Conservation (phyloP, 306 rosid species). For the Astragalus glycyphyllos region DNA sequence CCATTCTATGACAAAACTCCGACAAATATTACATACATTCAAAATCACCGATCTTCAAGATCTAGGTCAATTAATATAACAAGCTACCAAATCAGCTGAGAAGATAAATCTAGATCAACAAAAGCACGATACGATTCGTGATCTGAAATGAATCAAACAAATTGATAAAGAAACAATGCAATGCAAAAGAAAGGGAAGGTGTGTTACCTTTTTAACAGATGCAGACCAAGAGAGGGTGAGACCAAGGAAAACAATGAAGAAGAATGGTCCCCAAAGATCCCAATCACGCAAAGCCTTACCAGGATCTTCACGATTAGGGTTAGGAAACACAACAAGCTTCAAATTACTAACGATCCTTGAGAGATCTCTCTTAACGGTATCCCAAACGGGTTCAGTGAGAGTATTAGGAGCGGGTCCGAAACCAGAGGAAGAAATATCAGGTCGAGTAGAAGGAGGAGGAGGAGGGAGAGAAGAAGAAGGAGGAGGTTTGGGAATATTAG, state of each 20-base stretch:
- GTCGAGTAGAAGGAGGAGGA: conserved; percentile 26
- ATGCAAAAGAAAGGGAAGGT: background rate
- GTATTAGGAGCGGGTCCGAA: conserved; percentile 87
- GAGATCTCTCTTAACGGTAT: conserved; percentile 93
- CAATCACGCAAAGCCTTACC: conserved; percentile 97
- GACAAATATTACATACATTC: background rate
- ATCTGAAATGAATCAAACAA: conserved; percentile 14
- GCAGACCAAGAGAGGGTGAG: conserved; percentile 96
- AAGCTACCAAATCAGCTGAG: background rate
- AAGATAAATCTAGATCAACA: background rate
- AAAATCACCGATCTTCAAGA: conserved; percentile 9
- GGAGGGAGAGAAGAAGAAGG: conserved; percentile 32
- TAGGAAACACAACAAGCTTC: conserved; percentile 96
- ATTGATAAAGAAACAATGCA: background rate
- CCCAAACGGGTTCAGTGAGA: conserved; percentile 96
- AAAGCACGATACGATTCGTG: background rate
- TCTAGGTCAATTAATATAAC: conserved; percentile 1
- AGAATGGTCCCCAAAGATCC: conserved; percentile 99
- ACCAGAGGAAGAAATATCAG: conserved; percentile 48
- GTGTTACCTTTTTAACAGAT: conserved; percentile 82
- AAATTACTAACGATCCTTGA: conserved; percentile 90
- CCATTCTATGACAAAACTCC: background rate
- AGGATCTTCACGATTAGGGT: conserved; percentile 93
- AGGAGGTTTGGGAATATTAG: conserved; percentile 25
- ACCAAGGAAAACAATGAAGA: conserved; percentile 94